Percentiles rank a stretch among this genome's conserved stretches.
phyloP scores from a whole-genome alignment of 1,139 yeast species.

The Suzukiozyma palmioleophila region DNA sequence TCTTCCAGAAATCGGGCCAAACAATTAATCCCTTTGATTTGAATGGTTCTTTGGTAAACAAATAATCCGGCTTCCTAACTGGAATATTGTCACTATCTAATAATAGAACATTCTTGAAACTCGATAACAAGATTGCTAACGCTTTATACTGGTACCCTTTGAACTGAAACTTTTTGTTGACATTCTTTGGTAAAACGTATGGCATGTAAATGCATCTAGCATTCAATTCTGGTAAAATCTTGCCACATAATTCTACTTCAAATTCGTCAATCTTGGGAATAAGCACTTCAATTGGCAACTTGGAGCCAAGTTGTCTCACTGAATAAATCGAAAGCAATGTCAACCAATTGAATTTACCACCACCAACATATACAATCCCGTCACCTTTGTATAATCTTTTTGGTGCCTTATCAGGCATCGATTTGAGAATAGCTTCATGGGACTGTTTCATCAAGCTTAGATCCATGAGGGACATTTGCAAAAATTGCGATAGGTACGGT shows the following conservation, averaged over 20 bases:
- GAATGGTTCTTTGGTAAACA: constrained; percentile 29
- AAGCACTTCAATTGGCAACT: constrained; percentile 72
- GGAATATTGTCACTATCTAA: constrained; percentile 79
- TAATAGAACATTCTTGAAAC: constrained; percentile 72
- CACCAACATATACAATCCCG: constrained; percentile 82
- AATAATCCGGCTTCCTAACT: constrained; percentile 47
- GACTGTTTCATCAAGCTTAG: constrained; percentile 34
- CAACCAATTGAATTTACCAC: constrained; percentile 56
- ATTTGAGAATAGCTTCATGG: constrained; percentile 50
- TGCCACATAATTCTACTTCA: constrained; percentile 63
- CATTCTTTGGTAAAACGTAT: constrained; percentile 35
- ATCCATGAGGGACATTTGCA: constrained; percentile 49
- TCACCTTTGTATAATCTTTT: constrained; percentile 51
- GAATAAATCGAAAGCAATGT: constrained; percentile 63
- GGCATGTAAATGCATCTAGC: constrained; percentile 68
- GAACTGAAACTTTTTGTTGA: constrained; percentile 37
- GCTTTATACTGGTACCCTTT: constrained; percentile 80
- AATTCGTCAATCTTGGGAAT: constrained; percentile 68
- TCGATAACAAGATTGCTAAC: constrained; percentile 66
- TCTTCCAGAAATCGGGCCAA: constrained; percentile 48
- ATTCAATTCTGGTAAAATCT: constrained; percentile 58
- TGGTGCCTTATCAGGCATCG: constrained; percentile 38
- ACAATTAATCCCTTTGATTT: constrained; percentile 32
- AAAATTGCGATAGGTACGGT: constrained; percentile 46
- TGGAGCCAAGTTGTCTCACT: constrained; percentile 58